phyloP scores from a whole-genome alignment of 2,329 filamentous ascomycete genomes.

The Mariannaea elegans region DNA sequence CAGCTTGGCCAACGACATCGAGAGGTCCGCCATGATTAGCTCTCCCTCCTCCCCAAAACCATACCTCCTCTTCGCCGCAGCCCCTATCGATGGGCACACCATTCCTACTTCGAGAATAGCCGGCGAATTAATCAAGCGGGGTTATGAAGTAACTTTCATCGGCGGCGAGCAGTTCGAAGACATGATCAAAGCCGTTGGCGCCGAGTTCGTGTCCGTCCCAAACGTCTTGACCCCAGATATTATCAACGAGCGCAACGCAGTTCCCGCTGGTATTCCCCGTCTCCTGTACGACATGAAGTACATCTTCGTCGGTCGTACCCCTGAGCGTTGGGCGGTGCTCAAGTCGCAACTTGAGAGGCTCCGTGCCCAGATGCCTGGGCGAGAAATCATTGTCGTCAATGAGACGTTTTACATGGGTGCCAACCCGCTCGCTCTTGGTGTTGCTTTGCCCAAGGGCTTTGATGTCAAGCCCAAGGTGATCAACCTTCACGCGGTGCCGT shows the following conservation, averaged over 20 bases:
- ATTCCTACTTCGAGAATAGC: conserved; percentile 46
- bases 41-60: conserved; percentile 32
- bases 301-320: conserved; percentile 40
- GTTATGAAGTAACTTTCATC: conserved; percentile 55
- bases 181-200: conserved; percentile 48
- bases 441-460: conserved; percentile 50
- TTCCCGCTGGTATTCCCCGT: conserved; percentile 37
- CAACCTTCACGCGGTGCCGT: conserved; percentile 50
- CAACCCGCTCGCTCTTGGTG: conserved; percentile 49
- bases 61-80: conserved; percentile 41
- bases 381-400: conserved; percentile 53
- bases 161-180: conserved; percentile 47
- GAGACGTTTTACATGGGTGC: conserved; percentile 51
- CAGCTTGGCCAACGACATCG: conserved; percentile 12
- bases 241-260: conserved; percentile 21
- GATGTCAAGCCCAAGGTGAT: conserved; percentile 47
- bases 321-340: conserved; percentile 43
- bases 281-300: conserved; percentile 44
- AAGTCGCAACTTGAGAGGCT: conserved; percentile 47
- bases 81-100: conserved; percentile 44
- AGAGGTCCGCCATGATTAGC: conserved; percentile 4
- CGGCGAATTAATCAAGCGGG: conserved; percentile 47
- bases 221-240: conserved; percentile 27
- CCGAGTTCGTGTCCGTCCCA: conserved; percentile 43
- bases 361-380: conserved; percentile 42